Evolutionary conservation across 208 protist species (phyloP).

Genomic region (Trypanosoma mega): DNA sequence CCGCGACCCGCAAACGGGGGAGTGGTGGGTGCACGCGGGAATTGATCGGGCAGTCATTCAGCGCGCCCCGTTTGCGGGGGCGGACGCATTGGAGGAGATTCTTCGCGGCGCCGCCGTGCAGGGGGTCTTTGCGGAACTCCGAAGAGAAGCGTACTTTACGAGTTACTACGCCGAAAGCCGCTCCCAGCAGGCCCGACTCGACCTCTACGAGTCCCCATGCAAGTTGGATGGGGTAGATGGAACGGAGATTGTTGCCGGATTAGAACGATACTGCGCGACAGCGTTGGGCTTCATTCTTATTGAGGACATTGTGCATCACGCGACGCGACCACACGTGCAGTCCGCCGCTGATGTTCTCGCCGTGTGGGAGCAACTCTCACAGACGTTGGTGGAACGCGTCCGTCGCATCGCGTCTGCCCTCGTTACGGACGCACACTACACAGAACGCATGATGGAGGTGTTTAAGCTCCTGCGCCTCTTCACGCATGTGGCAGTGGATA

Average conservation of each 20-base stretch:
- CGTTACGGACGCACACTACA: constrained; percentile 45
- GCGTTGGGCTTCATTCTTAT: constrained; percentile 84
- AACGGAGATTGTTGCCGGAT: constrained; percentile 43
- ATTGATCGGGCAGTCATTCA: constrained; percentile 50
- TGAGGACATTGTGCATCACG: constrained; percentile 80
- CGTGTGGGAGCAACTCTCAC: constrained; percentile 69
- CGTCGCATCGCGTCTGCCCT: constrained; percentile 51
- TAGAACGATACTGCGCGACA: constrained; percentile 59
- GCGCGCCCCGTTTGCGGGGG: constrained; percentile 54
- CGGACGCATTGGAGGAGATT: constrained; percentile 47
- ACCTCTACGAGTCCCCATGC: constrained; percentile 54
- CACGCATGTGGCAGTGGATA: constrained; percentile 54
- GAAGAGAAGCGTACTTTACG: constrained; percentile 68
- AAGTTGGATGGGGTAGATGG: constrained; percentile 24
- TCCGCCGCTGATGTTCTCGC: constrained; percentile 74
- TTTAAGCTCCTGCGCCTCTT: constrained; percentile 61
- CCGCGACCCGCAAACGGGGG: constrained; percentile 39
- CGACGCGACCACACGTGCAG: constrained; percentile 76
- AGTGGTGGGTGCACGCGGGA: constrained; percentile 70
- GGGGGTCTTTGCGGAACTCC: constrained; percentile 75
- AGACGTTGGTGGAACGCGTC: constrained; percentile 45
- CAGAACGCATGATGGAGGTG: constrained; percentile 55
- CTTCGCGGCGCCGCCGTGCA: constrained; percentile 75
- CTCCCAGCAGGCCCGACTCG: constrained; percentile 61
- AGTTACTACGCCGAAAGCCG: constrained; percentile 75